Base-by-base conservation (phyloP, 1,284 basidiomycete genomes). In the Apiotrichum domesticum region DNA sequence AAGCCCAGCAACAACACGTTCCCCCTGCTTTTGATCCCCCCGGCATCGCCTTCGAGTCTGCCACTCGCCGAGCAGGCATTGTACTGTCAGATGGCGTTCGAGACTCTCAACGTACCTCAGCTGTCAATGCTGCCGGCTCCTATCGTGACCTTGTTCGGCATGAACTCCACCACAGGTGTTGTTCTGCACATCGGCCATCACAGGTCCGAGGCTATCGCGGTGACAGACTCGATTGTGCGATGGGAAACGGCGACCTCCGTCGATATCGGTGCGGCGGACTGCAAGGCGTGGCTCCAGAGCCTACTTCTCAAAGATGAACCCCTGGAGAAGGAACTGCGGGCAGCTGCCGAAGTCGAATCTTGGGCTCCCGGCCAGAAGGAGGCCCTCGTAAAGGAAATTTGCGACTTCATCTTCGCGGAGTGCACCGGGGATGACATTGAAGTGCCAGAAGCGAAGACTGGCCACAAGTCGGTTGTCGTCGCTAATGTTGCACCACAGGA, bases 81-180 rank as follows among this genome's bases (percentile, higher is more conserved):
- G 69, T 90, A 95, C 68, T 87, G 87, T 63, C 90, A 90, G 70
- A 81, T 93, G 56, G 92, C 96, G 72, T 98, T 98, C 70, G 94
- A 98, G 72, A 84, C 86, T n/a, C 90, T 97, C 81, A 96, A 97
- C 71, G 85, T 87, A 45, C 88, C 95, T 4, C 88, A 85, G 34
- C 84, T 97, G 63, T 84, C 84, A 45, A 80, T 96, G 63, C 80
- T 95, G 44, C 88, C 95, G 61, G 85, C 90, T 2, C 87, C 94
- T 5, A 83, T 95, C 68, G 84, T 88, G 4, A 87, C 90, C 59
- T 80, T 92, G 55, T 96, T 87, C 75, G 86, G 90, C 21, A 84
- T 85, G n/a, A 87, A 87, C 63, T 81, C 82, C 39, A 81, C 90
- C 59, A 86, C 80, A 52, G 93, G 90, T 37, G 77, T 95, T 51